phyloP scores from a whole-genome alignment of 495 filamentous ascomycete species.

The Penicillium lividum region DNA sequence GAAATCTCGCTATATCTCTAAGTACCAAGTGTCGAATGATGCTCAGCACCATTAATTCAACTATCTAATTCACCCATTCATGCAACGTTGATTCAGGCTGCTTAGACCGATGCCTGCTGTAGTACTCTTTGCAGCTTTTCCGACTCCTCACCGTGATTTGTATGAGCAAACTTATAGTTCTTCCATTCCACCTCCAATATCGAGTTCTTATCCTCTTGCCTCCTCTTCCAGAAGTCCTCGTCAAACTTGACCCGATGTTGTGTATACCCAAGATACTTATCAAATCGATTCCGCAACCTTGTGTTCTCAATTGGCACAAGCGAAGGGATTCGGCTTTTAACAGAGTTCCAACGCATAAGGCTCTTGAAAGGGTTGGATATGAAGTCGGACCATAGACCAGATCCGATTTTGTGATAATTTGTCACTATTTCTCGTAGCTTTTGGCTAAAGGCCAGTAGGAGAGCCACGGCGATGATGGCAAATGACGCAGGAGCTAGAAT shows the following conservation, averaged over 20 bases:
- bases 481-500: constrained; percentile 37
- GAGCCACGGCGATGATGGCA: constrained; percentile 44
- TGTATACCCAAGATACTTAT: constrained; percentile 32
- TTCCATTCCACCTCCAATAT: constrained; percentile 9
- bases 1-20: too few species aligned
- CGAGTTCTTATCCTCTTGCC: constrained; percentile 23
- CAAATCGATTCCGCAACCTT: constrained; percentile 24
- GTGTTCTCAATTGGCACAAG: constrained; percentile 26
- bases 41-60: too few species aligned
- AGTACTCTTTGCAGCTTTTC: background rate
- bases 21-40: too few species aligned
- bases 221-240: constrained; percentile 39
- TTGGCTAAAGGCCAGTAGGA: constrained; percentile 46
- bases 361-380: constrained; percentile 20
- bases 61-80: too few species aligned
- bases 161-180: background rate
- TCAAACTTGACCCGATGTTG: constrained; percentile 26
- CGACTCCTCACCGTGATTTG: background rate
- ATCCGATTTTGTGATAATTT: constrained; percentile 29
- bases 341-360: constrained; percentile 17
- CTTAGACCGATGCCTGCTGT: background rate
- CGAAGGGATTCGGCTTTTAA: constrained; percentile 16
- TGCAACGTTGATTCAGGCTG: too few species aligned
- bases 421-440: constrained; percentile 33
- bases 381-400: constrained; percentile 30